These are phyloP conservation scores for Fusarium haematococcum DNA, from an alignment of 2,329 filamentous ascomycete genomes.

Conservation along the genomic window DNA sequence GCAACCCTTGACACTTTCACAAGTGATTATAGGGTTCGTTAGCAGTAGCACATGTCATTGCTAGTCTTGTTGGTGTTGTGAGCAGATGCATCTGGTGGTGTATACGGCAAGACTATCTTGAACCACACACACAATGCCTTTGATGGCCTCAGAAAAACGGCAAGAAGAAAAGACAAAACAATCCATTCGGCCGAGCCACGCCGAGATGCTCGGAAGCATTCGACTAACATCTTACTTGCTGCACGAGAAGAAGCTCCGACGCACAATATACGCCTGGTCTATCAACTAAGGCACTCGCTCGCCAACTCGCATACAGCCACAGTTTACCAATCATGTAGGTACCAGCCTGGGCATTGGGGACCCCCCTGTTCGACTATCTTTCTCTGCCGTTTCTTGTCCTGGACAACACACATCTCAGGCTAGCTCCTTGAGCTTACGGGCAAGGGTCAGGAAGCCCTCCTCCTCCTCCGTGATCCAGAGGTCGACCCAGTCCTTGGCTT, in stretches of 20 bases:
- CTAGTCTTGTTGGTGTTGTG: background rate
- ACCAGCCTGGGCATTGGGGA: background rate
- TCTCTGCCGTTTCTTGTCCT: background rate
- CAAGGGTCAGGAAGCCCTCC: constrained; percentile 48
- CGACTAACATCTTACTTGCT: background rate
- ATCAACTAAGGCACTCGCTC: background rate
- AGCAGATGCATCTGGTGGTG: background rate
- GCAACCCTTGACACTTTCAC: background rate
- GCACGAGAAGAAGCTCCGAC: background rate
- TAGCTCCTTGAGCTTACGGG: constrained; percentile 42
- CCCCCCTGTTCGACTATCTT: background rate
- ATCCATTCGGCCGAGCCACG: background rate
- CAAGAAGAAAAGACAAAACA: background rate
- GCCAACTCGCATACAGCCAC: background rate
- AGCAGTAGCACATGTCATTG: background rate
- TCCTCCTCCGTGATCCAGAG: constrained; percentile 52
- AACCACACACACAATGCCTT: background rate
- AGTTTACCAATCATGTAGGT: background rate
- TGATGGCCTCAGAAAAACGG: background rate
- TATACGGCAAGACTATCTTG: background rate
- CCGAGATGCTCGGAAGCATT: background rate
- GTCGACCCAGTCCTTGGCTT: constrained; percentile 60
- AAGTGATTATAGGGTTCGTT: background rate
- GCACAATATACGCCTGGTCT: background rate
- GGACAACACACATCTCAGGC: background rate